phyloP scores from a whole-genome alignment of 2,329 filamentous ascomycete genomes.

The Calonectria pteridis region DNA sequence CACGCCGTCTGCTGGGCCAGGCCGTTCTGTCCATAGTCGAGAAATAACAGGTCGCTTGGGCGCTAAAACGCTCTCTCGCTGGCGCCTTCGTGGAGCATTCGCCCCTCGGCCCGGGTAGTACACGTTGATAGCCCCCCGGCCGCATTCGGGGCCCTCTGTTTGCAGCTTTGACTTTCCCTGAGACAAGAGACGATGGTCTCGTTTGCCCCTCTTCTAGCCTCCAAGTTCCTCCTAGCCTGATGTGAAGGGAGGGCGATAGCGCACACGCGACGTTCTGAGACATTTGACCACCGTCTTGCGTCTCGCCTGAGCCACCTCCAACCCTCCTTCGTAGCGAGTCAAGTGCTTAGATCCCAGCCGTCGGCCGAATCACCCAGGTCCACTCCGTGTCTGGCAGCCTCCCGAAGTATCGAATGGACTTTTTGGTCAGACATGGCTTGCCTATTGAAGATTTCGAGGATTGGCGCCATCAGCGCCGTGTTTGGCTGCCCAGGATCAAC shows the following conservation, averaged over 20 bases:
- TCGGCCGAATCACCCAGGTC: constrained; percentile 7
- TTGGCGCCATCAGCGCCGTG: not conserved
- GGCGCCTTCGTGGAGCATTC: not conserved
- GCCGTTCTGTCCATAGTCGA: constrained; percentile 5
- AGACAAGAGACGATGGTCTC: constrained; percentile 9
- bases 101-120: not conserved
- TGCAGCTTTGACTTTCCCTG: constrained; percentile 12
- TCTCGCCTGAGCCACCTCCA: constrained; percentile 25
- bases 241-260: constrained; percentile 7
- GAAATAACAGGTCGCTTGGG: not conserved
- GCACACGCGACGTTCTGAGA: constrained; percentile 37
- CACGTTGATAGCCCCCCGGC: not conserved
- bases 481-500: not conserved
- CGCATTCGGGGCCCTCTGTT: not conserved
- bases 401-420: constrained; percentile 14
- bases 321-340: not conserved
- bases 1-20: constrained; percentile 9
- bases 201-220: constrained; percentile 18
- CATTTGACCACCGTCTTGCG: constrained; percentile 31
- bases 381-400: constrained; percentile 15
- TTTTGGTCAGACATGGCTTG: not conserved
- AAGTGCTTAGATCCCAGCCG: constrained; percentile 4
- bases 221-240: constrained; percentile 6
- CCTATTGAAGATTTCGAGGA: not conserved
- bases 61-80: not conserved